Evolutionary conservation across 2,329 filamentous ascomycete genomes (phyloP).

Genomic region (Sporothrix humicola): DNA sequence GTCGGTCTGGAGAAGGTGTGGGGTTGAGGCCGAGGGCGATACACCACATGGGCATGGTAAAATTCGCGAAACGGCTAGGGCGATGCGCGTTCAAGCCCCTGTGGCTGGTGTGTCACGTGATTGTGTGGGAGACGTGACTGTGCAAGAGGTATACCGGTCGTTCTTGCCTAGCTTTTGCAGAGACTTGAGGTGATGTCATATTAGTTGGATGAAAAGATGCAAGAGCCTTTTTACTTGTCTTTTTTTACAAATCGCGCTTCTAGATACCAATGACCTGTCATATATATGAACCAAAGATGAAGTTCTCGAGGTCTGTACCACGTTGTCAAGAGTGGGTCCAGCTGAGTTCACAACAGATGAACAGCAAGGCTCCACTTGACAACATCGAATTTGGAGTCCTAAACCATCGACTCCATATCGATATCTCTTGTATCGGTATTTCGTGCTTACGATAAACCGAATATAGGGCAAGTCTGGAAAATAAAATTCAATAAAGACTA

Average conservation of each 20-base stretch:
- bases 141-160: no score
- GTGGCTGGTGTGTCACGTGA: conserved; percentile 28
- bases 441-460: no score
- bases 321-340: not conserved
- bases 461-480: not conserved
- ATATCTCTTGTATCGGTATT: no score
- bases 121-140: not conserved
- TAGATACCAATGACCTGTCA: no score
- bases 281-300: no score
- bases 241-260: no score
- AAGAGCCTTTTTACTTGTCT: no score
- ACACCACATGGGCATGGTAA: conserved; percentile 18
- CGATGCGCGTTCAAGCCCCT: conserved; percentile 22
- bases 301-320: not conserved
- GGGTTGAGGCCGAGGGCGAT: conserved; percentile 31
- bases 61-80: conserved; percentile 31
- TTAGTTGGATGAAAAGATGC: no score
- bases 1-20: conserved; percentile 33
- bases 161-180: no score
- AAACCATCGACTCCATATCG: not conserved
- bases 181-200: no score
- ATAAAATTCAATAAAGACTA: not conserved
- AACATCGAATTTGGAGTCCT: not conserved
- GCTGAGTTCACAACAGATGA: not conserved
- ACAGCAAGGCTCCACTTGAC: not conserved